A percentile compares a stretch with the other conserved stretches of the same genome.
Conservation (phyloP, 345 rosid species). For the Moricandia arvensis region DNA sequence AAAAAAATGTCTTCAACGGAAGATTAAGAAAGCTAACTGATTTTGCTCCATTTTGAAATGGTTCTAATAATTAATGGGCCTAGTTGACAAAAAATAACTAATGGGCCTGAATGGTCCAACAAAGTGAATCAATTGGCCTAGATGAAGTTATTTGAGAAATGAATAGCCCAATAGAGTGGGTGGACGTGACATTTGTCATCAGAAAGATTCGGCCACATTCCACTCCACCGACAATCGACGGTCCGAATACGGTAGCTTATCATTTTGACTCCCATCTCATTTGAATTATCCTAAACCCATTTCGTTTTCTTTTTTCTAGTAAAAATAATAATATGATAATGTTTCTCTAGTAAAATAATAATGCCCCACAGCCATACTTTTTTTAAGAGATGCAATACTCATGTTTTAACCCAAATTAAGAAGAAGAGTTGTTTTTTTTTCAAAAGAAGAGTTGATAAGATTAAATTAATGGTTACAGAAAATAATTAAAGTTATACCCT, state of each 20-base stretch:
- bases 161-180: background rate
- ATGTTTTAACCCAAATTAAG: too few relatives aligned
- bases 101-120: background rate
- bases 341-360: background rate
- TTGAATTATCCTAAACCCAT: conserved; percentile 27
- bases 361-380: background rate
- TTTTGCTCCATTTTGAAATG: background rate
- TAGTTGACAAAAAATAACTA: background rate
- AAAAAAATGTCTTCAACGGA: too few relatives aligned
- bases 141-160: background rate
- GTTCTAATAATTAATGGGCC: background rate
- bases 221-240: conserved; percentile 33
- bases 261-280: conserved; percentile 12
- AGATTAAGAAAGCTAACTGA: too few relatives aligned
- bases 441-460: background rate
- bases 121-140: background rate
- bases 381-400: too few relatives aligned
- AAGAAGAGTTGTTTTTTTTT: background rate
- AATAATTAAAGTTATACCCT: background rate
- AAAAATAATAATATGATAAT: too few relatives aligned
- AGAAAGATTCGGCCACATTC: conserved; percentile 13
- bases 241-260: conserved; percentile 22
- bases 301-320: too few relatives aligned
- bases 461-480: background rate
- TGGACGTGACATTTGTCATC: background rate